Conservation (phyloP, 1,284 basidiomycete genomes). For the Cryptococcus neoformans region DNA sequence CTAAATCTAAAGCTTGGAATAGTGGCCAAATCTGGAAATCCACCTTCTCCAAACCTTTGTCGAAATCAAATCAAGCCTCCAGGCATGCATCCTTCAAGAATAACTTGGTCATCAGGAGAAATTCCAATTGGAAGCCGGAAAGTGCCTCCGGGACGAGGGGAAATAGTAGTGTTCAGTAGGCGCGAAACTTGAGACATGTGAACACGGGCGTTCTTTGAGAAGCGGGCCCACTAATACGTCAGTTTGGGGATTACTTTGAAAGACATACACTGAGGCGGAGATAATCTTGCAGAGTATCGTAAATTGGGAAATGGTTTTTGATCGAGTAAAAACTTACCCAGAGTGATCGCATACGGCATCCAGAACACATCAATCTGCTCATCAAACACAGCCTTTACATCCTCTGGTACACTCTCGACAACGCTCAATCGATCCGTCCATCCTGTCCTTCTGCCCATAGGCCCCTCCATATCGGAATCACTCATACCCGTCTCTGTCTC, state of each 20-base stretch:
- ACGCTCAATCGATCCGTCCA: conserved; percentile 31
- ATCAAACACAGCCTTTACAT: conserved; percentile 23
- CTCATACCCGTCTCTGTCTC: conserved; percentile 51
- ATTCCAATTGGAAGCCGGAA: conserved; percentile 32
- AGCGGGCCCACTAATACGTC: conserved; percentile 72
- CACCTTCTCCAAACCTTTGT: conserved; percentile 46
- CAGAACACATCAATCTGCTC: conserved; percentile 78
- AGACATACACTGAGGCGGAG: conserved; percentile 60
- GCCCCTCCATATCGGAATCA: conserved; percentile 64
- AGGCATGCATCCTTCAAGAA: conserved; percentile 45
- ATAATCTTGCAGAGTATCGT: conserved; percentile 89
- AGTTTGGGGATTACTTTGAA: not conserved
- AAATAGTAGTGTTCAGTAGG: conserved; percentile 57
- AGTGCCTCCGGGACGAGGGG: conserved; percentile 74
- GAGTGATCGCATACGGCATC: conserved; percentile 82
- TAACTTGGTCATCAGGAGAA: conserved; percentile 27
- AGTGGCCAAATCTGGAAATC: conserved; percentile 93
- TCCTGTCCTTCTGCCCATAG: conserved; percentile 1
- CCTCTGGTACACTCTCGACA: conserved; percentile 20
- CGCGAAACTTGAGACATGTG: conserved; percentile 47
- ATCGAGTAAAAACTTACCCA: conserved; percentile 21
- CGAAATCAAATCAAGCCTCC: conserved; percentile 50
- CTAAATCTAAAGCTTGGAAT: conserved; percentile 90
- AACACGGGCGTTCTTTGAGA: conserved; percentile 69
- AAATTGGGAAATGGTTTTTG: conserved; percentile 65